Base-by-base conservation (phyloP, 2,329 filamentous ascomycete species). In the Diaporthe australafricana region DNA sequence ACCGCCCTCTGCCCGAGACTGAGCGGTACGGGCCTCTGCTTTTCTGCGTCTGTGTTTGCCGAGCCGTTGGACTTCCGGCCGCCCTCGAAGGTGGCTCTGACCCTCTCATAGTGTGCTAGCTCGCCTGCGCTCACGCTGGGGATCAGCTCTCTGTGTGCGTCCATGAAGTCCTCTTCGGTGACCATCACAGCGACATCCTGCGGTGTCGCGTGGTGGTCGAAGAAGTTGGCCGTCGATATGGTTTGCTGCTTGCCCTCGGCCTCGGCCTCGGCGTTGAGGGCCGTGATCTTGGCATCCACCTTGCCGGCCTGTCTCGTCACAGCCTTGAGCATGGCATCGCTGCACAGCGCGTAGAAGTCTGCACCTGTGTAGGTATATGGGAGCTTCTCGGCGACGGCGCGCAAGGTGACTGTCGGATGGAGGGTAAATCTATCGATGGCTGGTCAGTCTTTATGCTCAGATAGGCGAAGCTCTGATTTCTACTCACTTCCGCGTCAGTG, bases 351-450 rank as follows among this genome's bases (percentile, higher is more conserved):
- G 82, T 99, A 99, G 79, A 99, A 92, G 83, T 99, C 96, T 74
- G 96, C 96, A 78, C 96, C 96, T 0, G 96, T 99, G 84, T 98
- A 99, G 3, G 96, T 98, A 80, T 98, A 96, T 0, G 96, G 96
- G 5, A 99, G 88, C 14, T 87, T 87, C 66, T 93, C 87, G 5
- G 96, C 93, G 57, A 99, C 90, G 9, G 89, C 84, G 32, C 87
- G 81, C 14, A 99, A 89, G 14, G 94, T 96, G 57, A 98, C 87
- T 1, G 90, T 87, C 0, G 94, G 94, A 75, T 94, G 88, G 67
- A 98, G 90, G 2, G 92, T 93, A 83, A 99, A 99, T 83, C 93
- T 96, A 75, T 5, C 5, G 47, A 6, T 55, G 2, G 17, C 22
- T 16, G 7, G 66, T 72, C 62, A 74, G 70, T n/a, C 20, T 68